Base-by-base conservation (phyloP, 805 yeast genomes). In the Candida ponderosae region DNA sequence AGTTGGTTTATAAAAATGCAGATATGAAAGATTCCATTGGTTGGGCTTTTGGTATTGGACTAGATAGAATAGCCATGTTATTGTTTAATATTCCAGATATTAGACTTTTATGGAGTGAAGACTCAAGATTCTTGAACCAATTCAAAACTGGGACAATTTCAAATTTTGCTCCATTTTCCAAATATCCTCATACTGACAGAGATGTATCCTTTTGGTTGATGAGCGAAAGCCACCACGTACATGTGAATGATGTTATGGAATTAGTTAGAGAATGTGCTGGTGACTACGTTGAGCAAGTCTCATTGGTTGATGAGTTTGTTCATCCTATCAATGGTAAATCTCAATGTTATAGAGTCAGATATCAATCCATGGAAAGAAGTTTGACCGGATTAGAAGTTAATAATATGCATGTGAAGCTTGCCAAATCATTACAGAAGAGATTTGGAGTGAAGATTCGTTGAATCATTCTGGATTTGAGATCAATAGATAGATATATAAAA, bases 21-120 rank as follows among this genome's bases (percentile, higher is more conserved):
- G 94, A 86, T 0, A 66, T 80, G 36, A 62, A 70, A 18, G 70
- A 76, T 41, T 73, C 78, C 18, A 68, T 90, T 32, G 94, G 96
- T 3, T 93, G 98, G 97, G 98, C 98, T 2, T 93, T 93, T 63
- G 98, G 98, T 16, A 70, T 93, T 36, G 98, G 98, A 0, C 68
- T 93, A 35, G 98, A 93, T 58, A 72, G 98, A 53, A 76, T 90
- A 40, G 97, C 98, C 28, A 93, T 93, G 98, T 65, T 93, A 16
- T 66, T 93, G 36, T 93, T 89, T 62, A 96, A 94, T 18, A 81
- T 93, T 33, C 97, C 97, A 2, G 98, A 93, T 56, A 93, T 93
- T 44, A 70, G 98, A 44, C 63, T 90, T 33, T 86, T 93, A 59
- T 93, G 98, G 98, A 72, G 96, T 1, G 50, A 61, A 29, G 96